Base-by-base conservation (phyloP, 2,329 filamentous ascomycete species). In the Pezicula rhizophila region DNA sequence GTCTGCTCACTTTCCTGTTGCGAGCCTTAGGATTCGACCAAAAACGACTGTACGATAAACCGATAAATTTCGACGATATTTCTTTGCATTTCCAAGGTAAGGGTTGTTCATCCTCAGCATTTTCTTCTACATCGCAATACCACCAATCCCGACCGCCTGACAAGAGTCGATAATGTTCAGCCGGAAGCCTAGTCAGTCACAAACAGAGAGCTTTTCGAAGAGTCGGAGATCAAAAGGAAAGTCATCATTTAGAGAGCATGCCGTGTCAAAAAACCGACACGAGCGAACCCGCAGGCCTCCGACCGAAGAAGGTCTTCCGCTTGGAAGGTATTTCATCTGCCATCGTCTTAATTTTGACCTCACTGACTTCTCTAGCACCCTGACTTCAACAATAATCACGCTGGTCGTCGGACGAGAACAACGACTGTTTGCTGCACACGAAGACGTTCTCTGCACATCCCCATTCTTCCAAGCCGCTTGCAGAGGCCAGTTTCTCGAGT, bases 391-490 rank as follows among this genome's bases (percentile, higher is more conserved):
- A 40, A 88, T 93, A 64, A 79, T 95, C 57, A 95, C 88, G 8
- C 78, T 95, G 53, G 80, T 87, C 59, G 80, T 95, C 59, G 89
- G 89, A n/a, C 77, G 77, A 5, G 85, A 91, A 57, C 84, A 90
- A 66, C 82, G 91, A 18, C 84, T 96, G 58, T 96, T 96, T 64
- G 91, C 91, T 34, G 89, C 89, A 6, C 91, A 96, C 67, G 88
- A 95, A 72, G 86, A 93, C 57, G 79, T 95, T 52, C 82, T 96
- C 51, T 79, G 77, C 64, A 73, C 78, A 48, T 93, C 89, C 10
- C 82, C 89, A 7, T 95, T 85, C 77, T 95, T 96, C 70, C 75
- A 81, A 52, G 71, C 79, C 44, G 75, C 77, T 39, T 79, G 84
- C 55, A 76, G 77, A 49, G 76, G 75, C 54, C 80, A 85, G 61